These are phyloP conservation scores for Xylona heveae DNA, from an alignment of 495 filamentous ascomycete species.

Conservation along the genomic window DNA sequence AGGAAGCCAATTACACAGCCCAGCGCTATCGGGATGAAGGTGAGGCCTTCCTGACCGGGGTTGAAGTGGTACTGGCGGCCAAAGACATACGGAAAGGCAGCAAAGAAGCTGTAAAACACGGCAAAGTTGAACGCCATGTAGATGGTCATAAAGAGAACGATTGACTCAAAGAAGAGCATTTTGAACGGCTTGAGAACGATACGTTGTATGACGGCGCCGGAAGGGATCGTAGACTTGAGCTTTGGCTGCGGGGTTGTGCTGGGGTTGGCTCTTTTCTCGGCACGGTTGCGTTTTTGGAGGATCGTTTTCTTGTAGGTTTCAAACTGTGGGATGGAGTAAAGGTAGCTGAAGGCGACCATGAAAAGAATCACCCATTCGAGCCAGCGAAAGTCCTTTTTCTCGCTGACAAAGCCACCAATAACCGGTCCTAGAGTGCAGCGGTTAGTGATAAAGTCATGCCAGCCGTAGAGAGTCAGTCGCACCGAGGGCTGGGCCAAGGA, in stretches of 20 bases:
- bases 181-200: conserved; percentile 35
- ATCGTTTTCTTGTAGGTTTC: conserved; percentile 48
- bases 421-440: conserved; percentile 24
- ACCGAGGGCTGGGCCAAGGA: conserved; percentile 32
- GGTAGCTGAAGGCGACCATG: conserved; percentile 19
- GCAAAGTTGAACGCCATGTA: conserved; percentile 43
- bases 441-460: neutral
- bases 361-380: conserved; percentile 33
- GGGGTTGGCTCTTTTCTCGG: conserved; percentile 12
- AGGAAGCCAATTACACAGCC: conserved; percentile 29
- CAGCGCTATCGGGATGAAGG: conserved; percentile 33
- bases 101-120: conserved; percentile 45
- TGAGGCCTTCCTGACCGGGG: conserved; percentile 28
- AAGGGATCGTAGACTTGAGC: conserved; percentile 27
- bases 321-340: conserved; percentile 17
- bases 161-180: conserved; percentile 46
- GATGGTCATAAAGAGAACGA: conserved; percentile 35
- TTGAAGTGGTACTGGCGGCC: conserved; percentile 25
- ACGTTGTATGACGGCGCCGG: too few relatives aligned
- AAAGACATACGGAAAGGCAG: conserved; percentile 35
- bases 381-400: conserved; percentile 39
- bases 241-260: conserved; percentile 17
- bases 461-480: conserved; percentile 5
- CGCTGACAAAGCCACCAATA: conserved; percentile 38
- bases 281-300: conserved; percentile 25